phyloP scores from a whole-genome alignment of 768 basidiomycete genomes.

The Cantharellus anzutake region DNA sequence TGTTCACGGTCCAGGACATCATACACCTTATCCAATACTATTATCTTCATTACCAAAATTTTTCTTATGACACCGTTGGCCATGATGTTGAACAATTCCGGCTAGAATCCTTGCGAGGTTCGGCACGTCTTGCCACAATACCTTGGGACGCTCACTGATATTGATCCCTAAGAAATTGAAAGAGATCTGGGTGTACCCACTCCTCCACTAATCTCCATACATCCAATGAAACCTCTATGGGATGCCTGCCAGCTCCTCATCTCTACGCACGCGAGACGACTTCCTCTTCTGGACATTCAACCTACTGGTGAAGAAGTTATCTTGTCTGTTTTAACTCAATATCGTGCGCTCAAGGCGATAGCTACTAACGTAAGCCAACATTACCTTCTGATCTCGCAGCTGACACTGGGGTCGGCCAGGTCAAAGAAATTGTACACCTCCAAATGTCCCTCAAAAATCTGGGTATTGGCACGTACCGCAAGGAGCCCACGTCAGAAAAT shows the following conservation, averaged over 20 bases:
- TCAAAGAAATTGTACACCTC: slow-evolving; percentile 67
- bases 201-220: slow-evolving; percentile 76
- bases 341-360: slow-evolving; percentile 94
- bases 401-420: slow-evolving; percentile 27
- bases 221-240: slow-evolving; percentile 72
- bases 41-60: slow-evolving; percentile 45
- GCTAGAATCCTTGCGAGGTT: slow-evolving; percentile 76
- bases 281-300: slow-evolving; percentile 88
- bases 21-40: slow-evolving; percentile 99
- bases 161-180: slow-evolving; percentile 57
- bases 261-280: slow-evolving; percentile 83
- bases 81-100: slow-evolving; percentile 86
- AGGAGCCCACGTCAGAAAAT: slow-evolving; percentile 35
- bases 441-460: slow-evolving; percentile 67
- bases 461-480: slow-evolving; percentile 77
- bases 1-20: slow-evolving; percentile 98
- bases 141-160: background rate
- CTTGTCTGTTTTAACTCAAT: slow-evolving; percentile 90
- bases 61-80: slow-evolving; percentile 66
- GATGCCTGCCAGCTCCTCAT: slow-evolving; percentile 83
- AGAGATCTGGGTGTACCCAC: slow-evolving; percentile 77
- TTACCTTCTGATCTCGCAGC: background rate
- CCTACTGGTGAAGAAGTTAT: slow-evolving; percentile 93
- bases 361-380: slow-evolving; percentile 60
- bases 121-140: slow-evolving; percentile 11